Evolutionary conservation across 495 filamentous ascomycete genomes (phyloP).

Genomic region (Penicillium cosmopolitanum): DNA sequence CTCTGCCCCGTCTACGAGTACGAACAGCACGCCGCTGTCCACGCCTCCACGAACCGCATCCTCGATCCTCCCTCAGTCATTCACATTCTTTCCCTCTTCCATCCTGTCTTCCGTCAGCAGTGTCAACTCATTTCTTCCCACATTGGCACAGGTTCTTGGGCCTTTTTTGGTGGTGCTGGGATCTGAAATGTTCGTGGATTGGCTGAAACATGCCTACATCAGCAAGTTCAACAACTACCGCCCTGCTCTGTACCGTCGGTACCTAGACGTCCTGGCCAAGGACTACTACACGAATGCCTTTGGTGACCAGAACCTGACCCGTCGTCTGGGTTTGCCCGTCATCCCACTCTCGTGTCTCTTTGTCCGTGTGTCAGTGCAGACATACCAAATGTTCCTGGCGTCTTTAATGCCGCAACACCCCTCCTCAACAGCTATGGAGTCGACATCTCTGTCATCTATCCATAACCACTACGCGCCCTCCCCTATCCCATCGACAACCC

Average conservation of each 20-base stretch:
- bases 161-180: slow-evolving; percentile 93
- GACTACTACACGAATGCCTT: slow-evolving; percentile 99
- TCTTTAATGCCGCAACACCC: slow-evolving; percentile 77
- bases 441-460: slow-evolving; percentile 65
- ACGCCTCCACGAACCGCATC: slow-evolving; percentile 53
- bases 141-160: slow-evolving; percentile 84
- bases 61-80: slow-evolving; percentile 80
- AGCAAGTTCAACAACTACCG: slow-evolving; percentile 98
- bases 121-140: slow-evolving; percentile 57
- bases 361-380: slow-evolving; percentile 91
- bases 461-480: slow-evolving; percentile 50
- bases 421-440: slow-evolving; percentile 67
- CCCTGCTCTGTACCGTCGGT: slow-evolving; percentile 83
- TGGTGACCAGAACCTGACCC: slow-evolving; percentile 83
- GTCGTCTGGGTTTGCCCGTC: slow-evolving; percentile 87
- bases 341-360: slow-evolving; percentile 93
- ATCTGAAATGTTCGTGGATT: slow-evolving; percentile 96
- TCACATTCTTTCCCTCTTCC: slow-evolving; percentile 77
- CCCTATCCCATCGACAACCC: slow-evolving; percentile 34
- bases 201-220: slow-evolving; percentile 96
- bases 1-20: slow-evolving; percentile 37
- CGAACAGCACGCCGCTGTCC: slow-evolving; percentile 51
- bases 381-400: slow-evolving; percentile 97
- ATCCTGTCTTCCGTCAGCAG: slow-evolving; percentile 48
- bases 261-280: slow-evolving; percentile 90